phyloP scores from a whole-genome alignment of 257 asterid genomes.

The Solanum boliviense region DNA sequence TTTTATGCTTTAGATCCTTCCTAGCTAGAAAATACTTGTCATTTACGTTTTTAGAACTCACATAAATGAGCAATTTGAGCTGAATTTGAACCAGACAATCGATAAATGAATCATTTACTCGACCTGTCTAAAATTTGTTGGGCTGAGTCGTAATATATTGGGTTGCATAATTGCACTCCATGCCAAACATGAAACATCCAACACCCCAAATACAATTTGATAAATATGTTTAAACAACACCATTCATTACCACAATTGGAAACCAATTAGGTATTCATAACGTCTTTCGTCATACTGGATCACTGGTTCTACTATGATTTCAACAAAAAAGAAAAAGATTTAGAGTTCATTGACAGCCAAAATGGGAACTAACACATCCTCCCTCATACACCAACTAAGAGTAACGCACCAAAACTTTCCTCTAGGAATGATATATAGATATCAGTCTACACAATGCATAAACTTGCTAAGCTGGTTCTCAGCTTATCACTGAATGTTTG shows the following conservation, averaged over 20 bases:
- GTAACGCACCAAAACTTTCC: not conserved
- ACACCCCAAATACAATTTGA: not conserved
- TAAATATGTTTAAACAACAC: not conserved
- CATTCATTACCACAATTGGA: not conserved
- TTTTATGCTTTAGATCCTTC: not conserved
- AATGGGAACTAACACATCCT: not conserved
- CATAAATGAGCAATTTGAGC: not conserved
- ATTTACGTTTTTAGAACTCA: not conserved
- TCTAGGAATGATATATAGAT: not conserved
- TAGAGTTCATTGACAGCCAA: not conserved
- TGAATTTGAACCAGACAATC: not conserved
- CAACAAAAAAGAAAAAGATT: not conserved
- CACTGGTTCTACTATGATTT: not conserved
- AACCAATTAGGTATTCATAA: not conserved
- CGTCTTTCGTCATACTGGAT: not conserved
- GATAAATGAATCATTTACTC: not conserved
- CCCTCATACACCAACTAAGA: not conserved
- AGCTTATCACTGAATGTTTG: slow-evolving; percentile 19
- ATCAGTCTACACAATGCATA: slow-evolving; percentile 2
- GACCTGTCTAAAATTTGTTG: not conserved
- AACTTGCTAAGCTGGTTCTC: not conserved
- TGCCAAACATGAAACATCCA: not conserved
- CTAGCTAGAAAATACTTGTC: not conserved
- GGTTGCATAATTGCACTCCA: not conserved
- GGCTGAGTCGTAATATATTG: not conserved